Evolutionary conservation across 1,139 yeast genomes (phyloP).

Genomic region (Magnusiomyces suaveolens): DNA sequence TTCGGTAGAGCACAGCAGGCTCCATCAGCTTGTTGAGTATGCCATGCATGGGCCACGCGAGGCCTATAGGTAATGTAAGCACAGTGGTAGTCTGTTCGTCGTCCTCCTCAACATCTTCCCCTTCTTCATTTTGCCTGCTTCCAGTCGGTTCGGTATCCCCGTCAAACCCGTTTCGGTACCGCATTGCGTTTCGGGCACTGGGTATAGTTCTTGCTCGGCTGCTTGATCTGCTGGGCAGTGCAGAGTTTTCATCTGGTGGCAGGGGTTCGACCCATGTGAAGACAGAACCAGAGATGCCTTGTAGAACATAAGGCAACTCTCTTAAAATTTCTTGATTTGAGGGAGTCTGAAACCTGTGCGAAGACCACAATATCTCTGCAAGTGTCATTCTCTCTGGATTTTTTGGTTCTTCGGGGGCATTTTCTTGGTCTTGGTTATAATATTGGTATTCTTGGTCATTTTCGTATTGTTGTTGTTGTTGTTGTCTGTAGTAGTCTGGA

Average conservation of each 20-base stretch:
- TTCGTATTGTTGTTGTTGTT: neutral
- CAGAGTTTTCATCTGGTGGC: conserved; percentile 2
- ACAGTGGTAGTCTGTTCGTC: conserved; percentile 11
- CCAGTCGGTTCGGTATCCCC: neutral
- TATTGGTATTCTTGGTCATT: neutral
- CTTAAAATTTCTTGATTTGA: conserved; percentile 45
- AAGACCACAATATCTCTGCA: conserved; percentile 10
- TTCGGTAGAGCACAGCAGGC: conserved; percentile 58
- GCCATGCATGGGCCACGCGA: conserved; percentile 52
- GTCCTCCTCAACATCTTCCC: conserved; percentile 3
- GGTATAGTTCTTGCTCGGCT: neutral
- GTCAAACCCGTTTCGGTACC: neutral
- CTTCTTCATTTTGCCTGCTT: neutral
- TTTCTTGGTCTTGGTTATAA: neutral
- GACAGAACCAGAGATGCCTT: conserved; percentile 62
- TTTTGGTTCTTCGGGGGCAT: neutral
- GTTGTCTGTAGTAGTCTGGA: neutral
- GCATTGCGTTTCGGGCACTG: neutral
- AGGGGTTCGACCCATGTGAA: conserved; percentile 41
- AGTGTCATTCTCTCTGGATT: conserved; percentile 4
- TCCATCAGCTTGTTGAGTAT: conserved; percentile 54
- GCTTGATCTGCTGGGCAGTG: neutral
- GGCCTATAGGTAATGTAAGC: conserved; percentile 39
- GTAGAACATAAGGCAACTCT: conserved; percentile 55
- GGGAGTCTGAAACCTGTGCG: conserved; percentile 19